Conservation (phyloP, 129 eudicot species). For the Mikania micrantha region DNA sequence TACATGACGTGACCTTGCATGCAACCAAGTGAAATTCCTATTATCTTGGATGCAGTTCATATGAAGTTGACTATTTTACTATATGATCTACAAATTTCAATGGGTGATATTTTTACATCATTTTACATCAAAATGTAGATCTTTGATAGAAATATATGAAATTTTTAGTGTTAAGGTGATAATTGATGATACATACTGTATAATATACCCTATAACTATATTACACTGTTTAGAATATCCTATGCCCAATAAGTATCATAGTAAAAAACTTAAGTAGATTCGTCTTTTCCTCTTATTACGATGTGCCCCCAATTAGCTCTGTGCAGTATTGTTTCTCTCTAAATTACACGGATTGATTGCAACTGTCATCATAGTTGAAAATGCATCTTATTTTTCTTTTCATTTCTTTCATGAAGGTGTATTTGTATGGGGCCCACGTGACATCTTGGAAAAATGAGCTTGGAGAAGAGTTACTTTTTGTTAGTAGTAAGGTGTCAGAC, state of each 20-base stretch:
- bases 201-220: background rate
- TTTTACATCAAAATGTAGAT: background rate
- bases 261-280: background rate
- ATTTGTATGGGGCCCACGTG: slow-evolving; percentile 84
- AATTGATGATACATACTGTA: background rate
- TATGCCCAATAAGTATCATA: background rate
- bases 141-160: background rate
- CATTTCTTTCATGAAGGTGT: slow-evolving; percentile 37
- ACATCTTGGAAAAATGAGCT: slow-evolving; percentile 87
- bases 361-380: background rate
- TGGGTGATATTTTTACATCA: background rate
- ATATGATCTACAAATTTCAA: background rate
- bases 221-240: background rate
- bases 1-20: background rate
- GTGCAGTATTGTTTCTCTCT: background rate
- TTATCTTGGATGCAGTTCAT: background rate
- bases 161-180: background rate
- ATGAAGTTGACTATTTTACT: background rate
- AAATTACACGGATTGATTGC: background rate
- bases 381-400: slow-evolving; percentile 1
- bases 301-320: background rate
- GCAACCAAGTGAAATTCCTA: background rate
- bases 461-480: slow-evolving; percentile 79
- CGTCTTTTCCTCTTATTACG: background rate
- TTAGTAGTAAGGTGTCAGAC: slow-evolving; percentile 67